These are phyloP conservation scores for Yarrowia sp. DNA, from an alignment of 805 yeast species.

Conservation along the genomic window DNA sequence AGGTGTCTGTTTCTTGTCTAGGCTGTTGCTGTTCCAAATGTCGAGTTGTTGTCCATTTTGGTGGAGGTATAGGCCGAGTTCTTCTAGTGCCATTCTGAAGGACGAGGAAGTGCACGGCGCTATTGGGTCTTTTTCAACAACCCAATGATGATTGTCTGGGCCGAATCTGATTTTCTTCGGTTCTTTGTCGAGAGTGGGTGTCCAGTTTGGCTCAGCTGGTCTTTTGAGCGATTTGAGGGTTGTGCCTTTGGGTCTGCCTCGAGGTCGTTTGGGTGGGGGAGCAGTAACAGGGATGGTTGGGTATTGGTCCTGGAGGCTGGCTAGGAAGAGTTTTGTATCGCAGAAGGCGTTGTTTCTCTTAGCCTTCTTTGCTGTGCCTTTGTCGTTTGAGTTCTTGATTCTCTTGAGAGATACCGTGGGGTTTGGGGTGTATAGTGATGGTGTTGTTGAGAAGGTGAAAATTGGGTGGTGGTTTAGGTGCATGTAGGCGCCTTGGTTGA, in stretches of 20 bases:
- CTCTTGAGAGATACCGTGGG: neutral
- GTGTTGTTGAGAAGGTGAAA: neutral
- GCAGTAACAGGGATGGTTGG: no score
- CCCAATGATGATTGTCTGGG: neutral
- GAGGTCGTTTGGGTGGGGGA: no score
- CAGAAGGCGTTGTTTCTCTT: neutral
- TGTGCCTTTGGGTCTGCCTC: no score
- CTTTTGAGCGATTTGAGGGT: no score
- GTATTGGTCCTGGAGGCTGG: neutral
- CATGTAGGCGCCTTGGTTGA: neutral
- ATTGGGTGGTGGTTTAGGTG: neutral
- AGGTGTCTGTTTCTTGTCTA: neutral
- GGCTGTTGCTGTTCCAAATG: neutral
- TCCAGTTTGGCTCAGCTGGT: neutral
- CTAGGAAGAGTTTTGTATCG: neutral
- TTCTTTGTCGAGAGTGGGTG: neutral
- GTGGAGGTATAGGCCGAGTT: neutral
- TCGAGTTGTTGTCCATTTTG: neutral
- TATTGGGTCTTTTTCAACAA: neutral
- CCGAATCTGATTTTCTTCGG: neutral
- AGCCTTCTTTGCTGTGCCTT: neutral
- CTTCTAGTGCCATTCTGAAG: neutral
- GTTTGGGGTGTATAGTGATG: neutral
- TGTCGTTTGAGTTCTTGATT: neutral
- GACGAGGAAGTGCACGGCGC: neutral